Evolutionary conservation across 495 filamentous ascomycete genomes (phyloP).

Genomic region (Lindgomyces ingoldianus): DNA sequence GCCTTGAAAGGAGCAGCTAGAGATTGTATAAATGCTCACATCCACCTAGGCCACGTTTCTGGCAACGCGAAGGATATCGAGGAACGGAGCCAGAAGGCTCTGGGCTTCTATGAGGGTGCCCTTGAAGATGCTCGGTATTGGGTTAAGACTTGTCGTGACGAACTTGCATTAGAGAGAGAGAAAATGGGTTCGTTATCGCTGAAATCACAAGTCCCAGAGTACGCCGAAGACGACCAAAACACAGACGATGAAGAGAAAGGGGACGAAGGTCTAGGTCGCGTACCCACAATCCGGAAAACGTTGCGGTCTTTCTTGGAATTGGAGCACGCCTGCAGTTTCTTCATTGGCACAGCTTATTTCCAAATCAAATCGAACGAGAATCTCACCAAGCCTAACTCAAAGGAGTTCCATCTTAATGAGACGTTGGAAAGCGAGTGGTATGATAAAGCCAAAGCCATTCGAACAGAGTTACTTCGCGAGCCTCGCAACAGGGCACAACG

Average conservation of each 20-base stretch:
- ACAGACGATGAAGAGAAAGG: slow-evolving; percentile 49
- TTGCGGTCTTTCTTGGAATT: slow-evolving; percentile 74
- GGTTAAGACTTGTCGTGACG: slow-evolving; percentile 64
- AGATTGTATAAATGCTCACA: slow-evolving; percentile 57
- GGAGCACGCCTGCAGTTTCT: slow-evolving; percentile 80
- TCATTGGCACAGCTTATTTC: slow-evolving; percentile 77
- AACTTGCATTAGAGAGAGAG: slow-evolving; percentile 56
- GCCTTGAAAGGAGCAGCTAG: slow-evolving; percentile 67
- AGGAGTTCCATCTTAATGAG: slow-evolving; percentile 65
- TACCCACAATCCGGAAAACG: slow-evolving; percentile 63
- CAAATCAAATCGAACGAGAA: slow-evolving; percentile 72
- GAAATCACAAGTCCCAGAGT: background rate
- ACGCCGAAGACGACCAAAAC: slow-evolving; percentile 31
- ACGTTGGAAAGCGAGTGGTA: slow-evolving; percentile 71
- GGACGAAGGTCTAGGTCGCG: slow-evolving; percentile 49
- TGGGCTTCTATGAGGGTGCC: slow-evolving; percentile 66
- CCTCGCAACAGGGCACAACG: slow-evolving; percentile 41
- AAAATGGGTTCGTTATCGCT: slow-evolving; percentile 26
- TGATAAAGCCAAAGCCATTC: slow-evolving; percentile 71
- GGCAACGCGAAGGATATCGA: slow-evolving; percentile 59
- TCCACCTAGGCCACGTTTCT: slow-evolving; percentile 71
- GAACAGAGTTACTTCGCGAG: slow-evolving; percentile 67
- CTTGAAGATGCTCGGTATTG: slow-evolving; percentile 55
- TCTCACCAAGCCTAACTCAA: slow-evolving; percentile 63
- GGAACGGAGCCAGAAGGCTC: slow-evolving; percentile 55